A percentile compares a stretch with the other conserved stretches of the same genome.
Conservation (phyloP, 2,329 filamentous ascomycete species). For the Cladosporium sp. region DNA sequence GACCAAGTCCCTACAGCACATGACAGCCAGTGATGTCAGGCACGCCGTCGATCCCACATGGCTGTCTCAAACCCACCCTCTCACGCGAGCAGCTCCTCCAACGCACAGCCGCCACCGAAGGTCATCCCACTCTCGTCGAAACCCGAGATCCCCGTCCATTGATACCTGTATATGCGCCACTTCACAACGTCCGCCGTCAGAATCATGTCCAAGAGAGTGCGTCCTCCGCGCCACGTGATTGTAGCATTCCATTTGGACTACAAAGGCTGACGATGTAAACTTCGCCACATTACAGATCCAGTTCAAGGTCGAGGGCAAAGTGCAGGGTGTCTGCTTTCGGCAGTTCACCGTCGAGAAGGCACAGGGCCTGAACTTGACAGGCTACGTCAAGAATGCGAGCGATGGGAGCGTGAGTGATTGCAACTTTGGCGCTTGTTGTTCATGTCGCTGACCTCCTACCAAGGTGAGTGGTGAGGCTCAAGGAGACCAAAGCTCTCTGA, state of each 20-base stretch:
- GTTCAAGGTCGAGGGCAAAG: conserved; percentile 42
- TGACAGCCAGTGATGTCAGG: neutral
- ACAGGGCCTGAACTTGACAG: conserved; percentile 38
- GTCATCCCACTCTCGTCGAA: neutral
- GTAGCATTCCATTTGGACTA: neutral
- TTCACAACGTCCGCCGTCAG: conserved; percentile 9
- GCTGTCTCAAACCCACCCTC: neutral
- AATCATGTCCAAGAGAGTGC: conserved; percentile 27
- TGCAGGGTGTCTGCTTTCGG: conserved; percentile 49
- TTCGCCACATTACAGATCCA: conserved; percentile 33
- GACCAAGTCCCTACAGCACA: neutral
- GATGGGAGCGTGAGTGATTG: conserved; percentile 32
- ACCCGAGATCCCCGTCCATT: neutral
- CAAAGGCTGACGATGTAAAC: neutral
- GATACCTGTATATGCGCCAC: neutral
- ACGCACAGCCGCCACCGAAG: neutral
- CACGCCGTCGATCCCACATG: neutral
- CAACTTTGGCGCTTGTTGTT: neutral
- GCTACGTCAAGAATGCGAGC: conserved; percentile 40
- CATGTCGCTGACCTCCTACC: neutral
- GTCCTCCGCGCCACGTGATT: neutral
- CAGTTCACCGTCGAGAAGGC: conserved; percentile 40
- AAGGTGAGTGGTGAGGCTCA: conserved; percentile 90
- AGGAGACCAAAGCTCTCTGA: conserved; percentile 58
- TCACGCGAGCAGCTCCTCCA: neutral